Evolutionary conservation across 2,329 filamentous ascomycete species (phyloP), one percentile per base, ranked within the genome.

Genomic region (Trichoderma lentiforme): DNA sequence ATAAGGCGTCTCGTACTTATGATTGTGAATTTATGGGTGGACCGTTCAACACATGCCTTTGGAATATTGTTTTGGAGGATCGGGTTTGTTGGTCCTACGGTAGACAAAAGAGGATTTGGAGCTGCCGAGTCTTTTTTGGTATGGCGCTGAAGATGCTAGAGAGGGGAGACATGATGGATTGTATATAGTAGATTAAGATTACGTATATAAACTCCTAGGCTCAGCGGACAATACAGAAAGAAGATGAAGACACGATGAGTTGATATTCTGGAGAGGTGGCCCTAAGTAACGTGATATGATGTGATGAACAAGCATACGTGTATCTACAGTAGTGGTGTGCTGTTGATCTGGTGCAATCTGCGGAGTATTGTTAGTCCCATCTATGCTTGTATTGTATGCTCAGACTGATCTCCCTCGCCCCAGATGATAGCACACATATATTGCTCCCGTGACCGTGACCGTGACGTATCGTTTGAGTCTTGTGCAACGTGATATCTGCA

Each of bases 11-110:
- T 72, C 32, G 39, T 57, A 57, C 32, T 60, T 72, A 69, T 68
- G 71, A 72, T 72, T 72, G 71, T 68, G 71, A 36, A 66, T 68
- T 72, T 65, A 43, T 68, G 71, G 71, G 71, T 57, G 53, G 64
- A 58, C 39, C 57, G 36, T 58, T 72, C 36, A 66, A 21, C 39
- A 58, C 57, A 57, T 32, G 26, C 66, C 56, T 56, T 36, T 36
- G 47, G 21, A 24, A 53, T 53, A 3, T 53, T 8, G 7, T 58
- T 58, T 58, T 43, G 36, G 61, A 39, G 30, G 39, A 43, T 24
- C 12, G 47, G 30, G 36, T 43, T 62, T 56, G 43, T 24, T 57
- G 39, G 30, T 39, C 34, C 51, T 56, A 51, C 30, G 36, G 34
- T 53, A 51, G 70, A 51, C 51, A 67, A 66, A 65, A 61, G 36